Evolutionary conservation across 352 stramenopile species (phyloP).

Genomic region (Hyphochytrium catenoides): DNA sequence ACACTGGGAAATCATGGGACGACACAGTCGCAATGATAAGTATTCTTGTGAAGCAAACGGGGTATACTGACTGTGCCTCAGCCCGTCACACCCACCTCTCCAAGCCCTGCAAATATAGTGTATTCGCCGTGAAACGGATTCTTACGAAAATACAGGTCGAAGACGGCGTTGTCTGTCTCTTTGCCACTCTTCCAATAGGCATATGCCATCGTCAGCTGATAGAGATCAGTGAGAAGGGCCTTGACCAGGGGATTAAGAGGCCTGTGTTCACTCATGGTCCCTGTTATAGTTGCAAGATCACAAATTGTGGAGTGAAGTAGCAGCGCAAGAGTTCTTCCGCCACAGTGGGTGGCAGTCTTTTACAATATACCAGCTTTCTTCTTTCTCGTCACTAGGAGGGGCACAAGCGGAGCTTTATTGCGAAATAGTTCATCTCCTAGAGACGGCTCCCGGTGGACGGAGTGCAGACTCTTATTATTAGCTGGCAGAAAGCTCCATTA

Average conservation of each 20-base stretch:
- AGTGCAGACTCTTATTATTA: too few relatives aligned
- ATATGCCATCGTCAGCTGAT: constrained; percentile 90
- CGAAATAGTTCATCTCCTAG: too few relatives aligned
- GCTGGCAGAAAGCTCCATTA: too few relatives aligned
- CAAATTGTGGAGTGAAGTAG: too few relatives aligned
- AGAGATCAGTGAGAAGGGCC: constrained; percentile 92
- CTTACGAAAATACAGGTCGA: constrained; percentile 97
- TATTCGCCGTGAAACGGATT: constrained; percentile 95
- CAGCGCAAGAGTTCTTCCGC: too few relatives aligned
- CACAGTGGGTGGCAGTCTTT: too few relatives aligned
- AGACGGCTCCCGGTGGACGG: too few relatives aligned
- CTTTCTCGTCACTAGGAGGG: too few relatives aligned
- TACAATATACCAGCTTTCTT: too few relatives aligned
- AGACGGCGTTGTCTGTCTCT: constrained; percentile 73
- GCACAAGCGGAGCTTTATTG: too few relatives aligned
- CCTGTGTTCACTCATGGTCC: constrained; percentile 5
- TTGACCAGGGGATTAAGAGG: constrained; percentile 82
- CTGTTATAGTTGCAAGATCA: too few relatives aligned
- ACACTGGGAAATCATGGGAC: constrained; percentile 2
- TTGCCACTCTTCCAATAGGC: constrained; percentile 91
- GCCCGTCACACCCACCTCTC: constrained; percentile 22
- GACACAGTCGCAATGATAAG: constrained; percentile 7
- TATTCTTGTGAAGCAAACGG: constrained; percentile 3
- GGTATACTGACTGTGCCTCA: background rate
- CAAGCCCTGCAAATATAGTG: constrained; percentile 76